Evolutionary conservation across 108 stramenopile species (phyloP), one percentile per base, ranked within the genome.

Genomic region (Nitzschia palea): DNA sequence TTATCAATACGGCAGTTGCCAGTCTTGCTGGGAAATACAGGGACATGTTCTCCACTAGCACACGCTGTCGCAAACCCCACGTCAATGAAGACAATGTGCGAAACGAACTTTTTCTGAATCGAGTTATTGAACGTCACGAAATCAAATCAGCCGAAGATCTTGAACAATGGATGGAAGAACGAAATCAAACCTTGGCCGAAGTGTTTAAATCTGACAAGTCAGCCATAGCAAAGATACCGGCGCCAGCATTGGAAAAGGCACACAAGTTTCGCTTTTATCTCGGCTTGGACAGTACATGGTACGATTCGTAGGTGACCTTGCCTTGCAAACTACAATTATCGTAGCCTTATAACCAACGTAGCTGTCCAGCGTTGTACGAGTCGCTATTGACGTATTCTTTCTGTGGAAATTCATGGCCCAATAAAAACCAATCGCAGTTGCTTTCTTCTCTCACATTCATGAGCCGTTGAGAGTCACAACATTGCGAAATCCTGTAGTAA

Each of bases 31-130:
- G 66, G 15, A 36, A 65, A 3, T 94, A 55, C 55, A 76, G 91
- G 6, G 89, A 82, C n/a, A 95, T 95, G 91, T 95, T 95, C 67
- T 86, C 76, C 26, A 60, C 85, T 1, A 86, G 85, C 47, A 79
- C 81, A 61, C 62, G 66, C 23, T 96, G 95, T 56, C 83, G 89
- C 1, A 53, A 74, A n/a, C 95, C 95, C 3, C 89, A 96, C 76
- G 61, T 96, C 69, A 93, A 96, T 51, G 35, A 91, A 12, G 95
- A 96, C 60, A 88, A 86, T 71, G 54, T 96, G 10, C 81, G 95
- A 4, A 90, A 96, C 72, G 92, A 88, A 23, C 57, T 96, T 18
- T 96, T 91, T 78, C 72, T 80, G 55, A 68, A 82, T 27, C 77
- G 83, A n/a, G 62, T 87, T n/a, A 73, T 91, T 17, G 66, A 71